Conservation (phyloP, 768 basidiomycete genomes). For the Saitozyma sp. region DNA sequence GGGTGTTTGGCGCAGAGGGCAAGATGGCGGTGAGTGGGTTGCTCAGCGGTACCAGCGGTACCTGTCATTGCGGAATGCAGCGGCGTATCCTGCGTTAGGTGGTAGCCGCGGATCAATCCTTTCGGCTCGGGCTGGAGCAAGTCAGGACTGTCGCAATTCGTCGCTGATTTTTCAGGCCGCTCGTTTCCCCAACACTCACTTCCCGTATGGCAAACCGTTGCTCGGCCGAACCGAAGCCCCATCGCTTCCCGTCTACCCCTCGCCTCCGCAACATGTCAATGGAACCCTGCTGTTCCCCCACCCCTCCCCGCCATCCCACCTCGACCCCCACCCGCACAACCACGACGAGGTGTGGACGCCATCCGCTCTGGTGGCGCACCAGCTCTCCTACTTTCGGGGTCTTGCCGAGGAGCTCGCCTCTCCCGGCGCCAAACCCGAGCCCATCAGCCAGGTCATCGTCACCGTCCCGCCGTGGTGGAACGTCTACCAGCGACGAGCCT, state of each 20-base stretch:
- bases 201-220: constrained; percentile 79
- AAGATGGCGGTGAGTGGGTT: constrained; percentile 70
- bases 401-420: constrained; percentile 73
- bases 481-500: constrained; percentile 85
- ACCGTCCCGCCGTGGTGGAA: constrained; percentile 89
- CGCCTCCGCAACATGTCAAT: constrained; percentile 29
- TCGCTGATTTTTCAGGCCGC: constrained; percentile 64
- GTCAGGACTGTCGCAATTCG: too few relatives aligned
- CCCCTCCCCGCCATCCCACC: constrained; percentile 37
- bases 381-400: constrained; percentile 83
- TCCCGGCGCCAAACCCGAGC: constrained; percentile 58
- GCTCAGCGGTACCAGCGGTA: not conserved
- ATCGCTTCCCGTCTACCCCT: constrained; percentile 44
- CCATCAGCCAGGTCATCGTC: constrained; percentile 77
- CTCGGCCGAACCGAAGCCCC: constrained; percentile 57
- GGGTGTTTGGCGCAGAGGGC: constrained; percentile 86
- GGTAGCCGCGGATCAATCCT: not conserved
- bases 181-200: constrained; percentile 84
- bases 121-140: constrained; percentile 4
- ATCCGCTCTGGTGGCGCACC: constrained; percentile 92
- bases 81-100: not conserved
- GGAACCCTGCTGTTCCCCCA: constrained; percentile 47
- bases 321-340: constrained; percentile 47
- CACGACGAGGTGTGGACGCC: constrained; percentile 61
- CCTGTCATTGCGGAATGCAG: not conserved